phyloP scores from a whole-genome alignment of 2,329 filamentous ascomycete species.

The Epichloe hybrida region DNA sequence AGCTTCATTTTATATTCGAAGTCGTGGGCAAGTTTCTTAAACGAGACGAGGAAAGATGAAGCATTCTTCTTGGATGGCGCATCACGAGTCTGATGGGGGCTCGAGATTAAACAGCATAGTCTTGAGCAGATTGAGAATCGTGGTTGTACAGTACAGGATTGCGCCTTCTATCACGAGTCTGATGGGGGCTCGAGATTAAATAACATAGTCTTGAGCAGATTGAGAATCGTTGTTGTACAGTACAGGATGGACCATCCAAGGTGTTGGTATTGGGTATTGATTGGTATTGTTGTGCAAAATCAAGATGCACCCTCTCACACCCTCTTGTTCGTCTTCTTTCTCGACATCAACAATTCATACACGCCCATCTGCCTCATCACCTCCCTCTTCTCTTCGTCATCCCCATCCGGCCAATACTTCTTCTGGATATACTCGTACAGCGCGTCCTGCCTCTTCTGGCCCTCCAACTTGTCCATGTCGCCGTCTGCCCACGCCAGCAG shows the following conservation, averaged over 20 bases:
- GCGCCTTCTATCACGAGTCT: background rate
- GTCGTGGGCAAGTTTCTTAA: background rate
- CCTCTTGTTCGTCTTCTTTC: background rate
- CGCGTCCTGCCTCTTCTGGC: conserved; percentile 22
- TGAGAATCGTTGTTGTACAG: background rate
- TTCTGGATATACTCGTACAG: conserved; percentile 30
- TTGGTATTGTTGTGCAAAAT: too few relatives aligned
- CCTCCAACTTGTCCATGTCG: conserved; percentile 23
- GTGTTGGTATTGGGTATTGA: background rate
- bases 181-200: too few relatives aligned
- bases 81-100: too few relatives aligned
- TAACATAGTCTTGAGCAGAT: too few relatives aligned
- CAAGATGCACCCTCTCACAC: background rate
- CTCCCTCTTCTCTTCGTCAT: conserved; percentile 12
- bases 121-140: too few relatives aligned
- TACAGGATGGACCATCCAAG: background rate
- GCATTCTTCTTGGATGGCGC: background rate
- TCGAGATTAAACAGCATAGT: too few relatives aligned
- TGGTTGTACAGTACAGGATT: too few relatives aligned
- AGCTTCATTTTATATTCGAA: background rate
- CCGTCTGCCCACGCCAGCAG: conserved; percentile 17
- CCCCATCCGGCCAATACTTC: conserved; percentile 20
- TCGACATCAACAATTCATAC: conserved; percentile 18
- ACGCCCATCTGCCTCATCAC: conserved; percentile 30
- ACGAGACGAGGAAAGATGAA: too few relatives aligned